Evolutionary conservation across 257 asterid species (phyloP), one percentile per base, ranked within the genome.

Genomic region (Coffea canephora): DNA sequence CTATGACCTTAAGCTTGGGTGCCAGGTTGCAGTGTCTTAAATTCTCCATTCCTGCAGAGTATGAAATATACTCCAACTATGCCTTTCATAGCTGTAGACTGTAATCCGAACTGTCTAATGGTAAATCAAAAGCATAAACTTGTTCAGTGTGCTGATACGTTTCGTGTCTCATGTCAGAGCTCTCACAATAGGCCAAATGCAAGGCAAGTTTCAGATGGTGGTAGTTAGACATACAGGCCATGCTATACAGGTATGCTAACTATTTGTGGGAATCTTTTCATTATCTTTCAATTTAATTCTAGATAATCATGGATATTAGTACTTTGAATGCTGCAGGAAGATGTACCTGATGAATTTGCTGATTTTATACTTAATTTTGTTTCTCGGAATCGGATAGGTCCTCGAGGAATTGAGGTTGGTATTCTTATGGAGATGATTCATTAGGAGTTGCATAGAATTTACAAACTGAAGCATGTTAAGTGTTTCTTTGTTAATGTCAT

Each of bases 141-240:
- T 73, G 31, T 49, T 39, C n/a, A 46, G 49, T 82, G 79, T 77
- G 57, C 52, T 75, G 78, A 76, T 43, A 25, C 19, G 46, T 73
- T 64, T n/a, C 74, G 66, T 68, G 54, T 69, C 78, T 76, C 75
- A 76, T 82, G 31, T 68, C 92, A 96, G 99, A 90, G 79, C 98
- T 82, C 97, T 95, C 77, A 95, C 97, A 27, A 95, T 95, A 49
- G 98, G 99, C 82, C 97, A 93, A 87, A 91, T 93, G 97, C 98
- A 93, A 92, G 99, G 99, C 18, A 95, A 93, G 87, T 95, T 92
- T 82, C 99, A 93, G 88, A 93, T 93, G 99, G 96, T 93, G 66
- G 97, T 95, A 0, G 97, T 96, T 78, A 85, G 97, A 80, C 97
- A 93, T 83, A 92, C 98, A 5, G 99, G 98, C 77, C 99, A 96